These are phyloP conservation scores for Megacollybia marginata DNA, from an alignment of 768 basidiomycete genomes.

Conservation along the genomic window DNA sequence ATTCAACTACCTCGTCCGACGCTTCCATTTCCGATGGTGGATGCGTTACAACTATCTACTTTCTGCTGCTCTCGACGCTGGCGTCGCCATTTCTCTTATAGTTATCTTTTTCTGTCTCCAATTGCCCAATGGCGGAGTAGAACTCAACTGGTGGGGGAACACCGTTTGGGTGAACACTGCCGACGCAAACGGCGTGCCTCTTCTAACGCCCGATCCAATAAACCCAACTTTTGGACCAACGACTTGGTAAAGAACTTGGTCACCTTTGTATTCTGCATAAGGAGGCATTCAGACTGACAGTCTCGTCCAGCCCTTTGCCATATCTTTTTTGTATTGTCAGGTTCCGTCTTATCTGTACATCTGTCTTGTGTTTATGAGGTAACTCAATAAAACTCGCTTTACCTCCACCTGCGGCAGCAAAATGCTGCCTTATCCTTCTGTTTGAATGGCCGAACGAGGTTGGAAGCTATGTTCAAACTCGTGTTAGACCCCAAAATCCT, in stretches of 20 bases:
- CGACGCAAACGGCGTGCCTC: constrained; percentile 55
- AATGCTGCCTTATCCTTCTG: too few species aligned
- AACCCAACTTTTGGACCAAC: constrained; percentile 55
- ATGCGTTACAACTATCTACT: constrained; percentile 89
- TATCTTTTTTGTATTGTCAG: too few species aligned
- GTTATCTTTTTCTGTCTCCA: constrained; percentile 59
- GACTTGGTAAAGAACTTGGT: constrained; percentile 33
- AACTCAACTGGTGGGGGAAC: constrained; percentile 78
- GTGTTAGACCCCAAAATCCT: too few species aligned
- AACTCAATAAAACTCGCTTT: too few species aligned
- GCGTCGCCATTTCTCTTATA: constrained; percentile 49
- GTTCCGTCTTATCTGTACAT: too few species aligned
- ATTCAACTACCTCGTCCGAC: constrained; percentile 81
- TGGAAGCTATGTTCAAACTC: too few species aligned
- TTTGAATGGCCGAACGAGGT: too few species aligned
- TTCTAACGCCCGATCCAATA: constrained; percentile 32
- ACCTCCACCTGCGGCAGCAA: too few species aligned
- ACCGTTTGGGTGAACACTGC: constrained; percentile 65
- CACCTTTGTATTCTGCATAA: not conserved
- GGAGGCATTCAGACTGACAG: too few species aligned
- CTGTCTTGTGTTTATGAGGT: too few species aligned
- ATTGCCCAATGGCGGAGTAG: constrained; percentile 51
- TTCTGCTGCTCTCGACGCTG: constrained; percentile 57
- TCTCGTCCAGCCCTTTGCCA: too few species aligned
- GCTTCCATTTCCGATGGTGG: constrained; percentile 73